Conservation (phyloP, 2,329 filamentous ascomycete genomes). For the Aspergillus costaricaensis region DNA sequence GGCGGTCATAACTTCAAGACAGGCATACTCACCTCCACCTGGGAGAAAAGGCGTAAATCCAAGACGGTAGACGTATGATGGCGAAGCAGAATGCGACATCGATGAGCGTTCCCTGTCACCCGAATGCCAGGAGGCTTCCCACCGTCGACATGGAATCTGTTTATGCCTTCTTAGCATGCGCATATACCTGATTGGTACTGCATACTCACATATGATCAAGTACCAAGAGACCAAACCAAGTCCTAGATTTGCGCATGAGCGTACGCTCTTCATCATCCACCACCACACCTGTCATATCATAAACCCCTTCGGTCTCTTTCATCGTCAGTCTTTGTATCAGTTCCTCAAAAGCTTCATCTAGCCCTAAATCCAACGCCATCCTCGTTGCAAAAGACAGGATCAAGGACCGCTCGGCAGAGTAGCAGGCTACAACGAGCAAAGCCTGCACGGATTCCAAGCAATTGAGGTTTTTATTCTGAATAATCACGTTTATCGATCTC, state of each 20-base stretch:
- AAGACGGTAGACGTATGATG: constrained; percentile 49
- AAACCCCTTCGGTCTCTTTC: constrained; percentile 23
- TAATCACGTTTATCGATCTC: constrained; percentile 49
- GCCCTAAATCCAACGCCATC: constrained; percentile 53
- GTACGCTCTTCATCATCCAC: constrained; percentile 29
- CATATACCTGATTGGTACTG: background rate
- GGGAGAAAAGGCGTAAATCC: constrained; percentile 56
- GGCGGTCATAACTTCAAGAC: background rate
- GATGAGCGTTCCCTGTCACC: constrained; percentile 41
- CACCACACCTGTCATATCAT: constrained; percentile 14
- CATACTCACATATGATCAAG: constrained; percentile 51
- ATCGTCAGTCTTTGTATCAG: constrained; percentile 34
- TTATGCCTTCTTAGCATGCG: background rate
- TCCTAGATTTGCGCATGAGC: constrained; percentile 48
- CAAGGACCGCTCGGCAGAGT: constrained; percentile 55
- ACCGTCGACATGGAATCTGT: constrained; percentile 46
- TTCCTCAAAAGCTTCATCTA: constrained; percentile 49
- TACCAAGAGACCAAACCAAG: constrained; percentile 57
- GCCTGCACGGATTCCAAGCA: constrained; percentile 56
- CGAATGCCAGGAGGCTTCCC: constrained; percentile 49
- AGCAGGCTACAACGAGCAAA: constrained; percentile 55
- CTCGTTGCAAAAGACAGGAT: constrained; percentile 54
- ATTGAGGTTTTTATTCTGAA: constrained; percentile 42
- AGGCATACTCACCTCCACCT: constrained; percentile 45
- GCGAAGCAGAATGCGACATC: constrained; percentile 49